These are phyloP conservation scores for Phellopilus nigrolimitatus DNA, from an alignment of 1,284 basidiomycete genomes.

Conservation along the genomic window DNA sequence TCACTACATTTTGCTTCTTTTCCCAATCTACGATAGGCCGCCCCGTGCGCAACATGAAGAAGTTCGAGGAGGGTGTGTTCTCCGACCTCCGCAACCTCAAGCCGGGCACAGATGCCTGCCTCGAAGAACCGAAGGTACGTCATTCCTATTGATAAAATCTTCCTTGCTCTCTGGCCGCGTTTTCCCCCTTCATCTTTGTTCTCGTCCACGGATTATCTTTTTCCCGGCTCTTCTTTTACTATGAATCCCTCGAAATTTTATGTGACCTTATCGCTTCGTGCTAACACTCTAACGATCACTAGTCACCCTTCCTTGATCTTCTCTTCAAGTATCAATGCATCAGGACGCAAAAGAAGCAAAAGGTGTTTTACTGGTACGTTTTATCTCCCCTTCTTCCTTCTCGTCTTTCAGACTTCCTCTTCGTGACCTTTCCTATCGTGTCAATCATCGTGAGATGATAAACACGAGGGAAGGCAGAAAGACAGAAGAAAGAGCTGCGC, in stretches of 20 bases:
- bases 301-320: slow-evolving; percentile 90
- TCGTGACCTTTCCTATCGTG: neutral
- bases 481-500: too few species aligned
- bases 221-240: neutral
- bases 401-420: neutral
- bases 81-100: slow-evolving; percentile 88
- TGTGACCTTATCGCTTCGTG: neutral
- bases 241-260: neutral
- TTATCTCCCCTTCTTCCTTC: neutral
- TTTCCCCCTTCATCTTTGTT: neutral
- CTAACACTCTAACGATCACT: slow-evolving; percentile 12
- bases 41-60: slow-evolving; percentile 80
- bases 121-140: slow-evolving; percentile 87
- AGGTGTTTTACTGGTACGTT: slow-evolving; percentile 86
- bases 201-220: neutral
- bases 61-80: slow-evolving; percentile 92
- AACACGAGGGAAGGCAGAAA: too few species aligned
- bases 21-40: slow-evolving; percentile 33
- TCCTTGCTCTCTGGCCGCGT: neutral
- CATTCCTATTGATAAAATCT: too few species aligned
- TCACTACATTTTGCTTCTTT: too few species aligned
- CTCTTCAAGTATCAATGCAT: slow-evolving; percentile 95
- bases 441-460: neutral
- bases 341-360: slow-evolving; percentile 94
- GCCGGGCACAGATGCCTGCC: slow-evolving; percentile 82